Evolutionary conservation across 129 eudicot genomes (phyloP).

Genomic region (Chrysanthemum makinoi): DNA sequence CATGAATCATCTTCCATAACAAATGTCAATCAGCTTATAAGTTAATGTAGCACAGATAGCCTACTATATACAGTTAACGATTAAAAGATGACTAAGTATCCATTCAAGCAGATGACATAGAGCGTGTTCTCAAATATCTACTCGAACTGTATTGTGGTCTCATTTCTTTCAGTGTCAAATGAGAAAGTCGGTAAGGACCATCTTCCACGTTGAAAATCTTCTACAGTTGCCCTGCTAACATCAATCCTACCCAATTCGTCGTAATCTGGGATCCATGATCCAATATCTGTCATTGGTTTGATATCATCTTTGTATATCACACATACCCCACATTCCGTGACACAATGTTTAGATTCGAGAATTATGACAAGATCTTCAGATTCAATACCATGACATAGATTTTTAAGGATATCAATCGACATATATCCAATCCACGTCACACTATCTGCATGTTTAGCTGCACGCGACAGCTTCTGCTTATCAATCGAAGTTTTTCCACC

Average conservation of each 20-base stretch:
- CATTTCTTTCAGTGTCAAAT: neutral
- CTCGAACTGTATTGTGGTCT: neutral
- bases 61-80: too few relatives aligned
- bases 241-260: neutral
- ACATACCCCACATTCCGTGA: constrained; percentile 1
- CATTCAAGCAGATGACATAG: neutral
- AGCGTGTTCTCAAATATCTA: neutral
- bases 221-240: neutral
- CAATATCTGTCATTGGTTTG: neutral
- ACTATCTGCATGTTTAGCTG: neutral
- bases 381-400: constrained; percentile 4
- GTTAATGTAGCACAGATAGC: too few relatives aligned
- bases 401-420: constrained; percentile 6
- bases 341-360: neutral
- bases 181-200: neutral
- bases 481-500: neutral
- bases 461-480: neutral
- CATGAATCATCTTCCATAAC: too few relatives aligned
- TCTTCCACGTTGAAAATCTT: neutral
- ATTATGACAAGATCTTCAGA: neutral
- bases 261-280: neutral
- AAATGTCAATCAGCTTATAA: too few relatives aligned
- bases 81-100: too few relatives aligned
- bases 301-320: constrained; percentile 8
- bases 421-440: constrained; percentile 13